These are phyloP conservation scores for Kandelia obovata DNA, from an alignment of 345 rosid genomes.

Conservation along the genomic window DNA sequence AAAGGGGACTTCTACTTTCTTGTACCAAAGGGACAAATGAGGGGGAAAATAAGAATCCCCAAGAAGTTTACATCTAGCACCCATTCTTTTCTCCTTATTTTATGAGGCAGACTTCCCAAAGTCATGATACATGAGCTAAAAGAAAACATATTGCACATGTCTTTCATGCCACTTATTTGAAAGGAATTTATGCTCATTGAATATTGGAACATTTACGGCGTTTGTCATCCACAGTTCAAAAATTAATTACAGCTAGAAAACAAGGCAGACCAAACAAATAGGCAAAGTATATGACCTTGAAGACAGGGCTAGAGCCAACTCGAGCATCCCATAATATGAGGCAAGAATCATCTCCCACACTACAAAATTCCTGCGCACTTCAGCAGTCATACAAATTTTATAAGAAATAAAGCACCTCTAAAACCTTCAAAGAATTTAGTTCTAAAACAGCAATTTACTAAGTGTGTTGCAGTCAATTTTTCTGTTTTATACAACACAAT, in stretches of 20 bases:
- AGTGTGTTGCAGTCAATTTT: no score
- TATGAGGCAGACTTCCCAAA: no score
- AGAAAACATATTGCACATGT: not conserved
- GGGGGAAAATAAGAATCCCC: not conserved
- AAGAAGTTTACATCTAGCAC: not conserved
- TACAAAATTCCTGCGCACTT: constrained; percentile 60
- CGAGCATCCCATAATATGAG: constrained; percentile 72
- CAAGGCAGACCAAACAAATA: not conserved
- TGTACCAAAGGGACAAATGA: not conserved
- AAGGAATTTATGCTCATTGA: no score
- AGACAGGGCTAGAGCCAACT: constrained; percentile 43
- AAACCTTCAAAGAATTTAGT: not conserved
- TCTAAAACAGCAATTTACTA: not conserved
- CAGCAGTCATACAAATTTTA: constrained; percentile 1
- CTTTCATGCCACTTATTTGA: not conserved
- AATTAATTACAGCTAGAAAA: not conserved
- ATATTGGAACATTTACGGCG: no score
- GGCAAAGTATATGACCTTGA: constrained; percentile 42
- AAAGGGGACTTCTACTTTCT: not conserved
- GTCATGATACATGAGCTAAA: not conserved
- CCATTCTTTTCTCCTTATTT: no score
- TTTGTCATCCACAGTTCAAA: no score
- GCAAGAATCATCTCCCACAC: constrained; percentile 73
- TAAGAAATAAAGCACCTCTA: not conserved
- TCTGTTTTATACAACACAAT: no score